Evolutionary conservation across 306 rosid species (phyloP), one percentile per base, ranked within the genome.

Genomic region (Comarum palustre): DNA sequence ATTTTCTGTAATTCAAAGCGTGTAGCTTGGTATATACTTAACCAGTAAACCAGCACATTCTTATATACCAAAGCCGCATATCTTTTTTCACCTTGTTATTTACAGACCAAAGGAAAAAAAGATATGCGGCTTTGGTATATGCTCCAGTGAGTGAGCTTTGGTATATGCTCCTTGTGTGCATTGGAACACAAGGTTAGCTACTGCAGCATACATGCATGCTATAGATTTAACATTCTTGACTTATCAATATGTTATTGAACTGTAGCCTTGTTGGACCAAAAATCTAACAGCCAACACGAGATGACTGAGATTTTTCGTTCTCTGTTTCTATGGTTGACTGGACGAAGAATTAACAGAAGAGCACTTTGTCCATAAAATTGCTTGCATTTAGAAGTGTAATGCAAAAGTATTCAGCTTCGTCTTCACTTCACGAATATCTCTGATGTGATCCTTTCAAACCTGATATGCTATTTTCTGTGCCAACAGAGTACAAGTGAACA

Each of bases 291-390:
- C n/a, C 59, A 11, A 10, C 25, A 66, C 15, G 19, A 66, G 36
- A 42, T 66, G 70, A 24, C 52, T 24, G 19, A 41, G 34, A 65
- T 22, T 65, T 22, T 38, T 13, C 5, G 17, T n/a, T 36, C 68
- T 64, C 69, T 42, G 9, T 7, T 41, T 24, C 38, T 22, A 16
- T 62, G 45, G 60, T 68, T 29, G 8, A 67, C 27, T 50, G 62
- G 62, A 69, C 29, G 13, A 50, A 36, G 47, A 62, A 12, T 31
- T 16, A 68, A 47, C 17, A n/a, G 42, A 69, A n/a, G 47, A 32
- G 61, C 32, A n/a, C 31, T 48, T 31, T 32, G 47, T 50, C 73
- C 47, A 20, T 51, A 15, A n/a, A 20, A n/a, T 68, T 69, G 73
- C 20, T 69, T 50, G 47, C 32, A 32, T 2, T 12, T 32, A 34